phyloP scores from a whole-genome alignment of 2,329 filamentous ascomycete genomes.

The Alternaria ethzedia region DNA sequence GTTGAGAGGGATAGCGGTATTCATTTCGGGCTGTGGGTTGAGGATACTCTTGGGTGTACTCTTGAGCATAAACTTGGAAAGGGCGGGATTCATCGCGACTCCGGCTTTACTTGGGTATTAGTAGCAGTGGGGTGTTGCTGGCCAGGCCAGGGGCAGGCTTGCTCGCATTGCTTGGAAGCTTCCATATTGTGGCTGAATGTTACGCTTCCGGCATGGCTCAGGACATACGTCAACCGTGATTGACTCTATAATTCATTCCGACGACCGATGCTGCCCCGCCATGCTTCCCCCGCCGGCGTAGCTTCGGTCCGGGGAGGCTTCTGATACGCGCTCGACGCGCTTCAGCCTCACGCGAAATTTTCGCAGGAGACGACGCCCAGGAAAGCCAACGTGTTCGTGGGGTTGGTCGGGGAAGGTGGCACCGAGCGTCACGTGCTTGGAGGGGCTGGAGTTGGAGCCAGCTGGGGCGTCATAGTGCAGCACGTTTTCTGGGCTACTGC shows the following conservation, averaged over 20 bases:
- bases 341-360: conserved; percentile 14
- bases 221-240: conserved; percentile 31
- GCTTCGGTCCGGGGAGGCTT: conserved; percentile 23
- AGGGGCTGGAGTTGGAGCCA: background rate
- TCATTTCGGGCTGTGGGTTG: conserved; percentile 48
- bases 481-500: conserved; percentile 19
- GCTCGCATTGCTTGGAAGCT: conserved; percentile 9
- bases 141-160: conserved; percentile 2
- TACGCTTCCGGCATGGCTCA: conserved; percentile 6
- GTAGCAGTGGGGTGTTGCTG: conserved; percentile 15
- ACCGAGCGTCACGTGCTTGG: conserved; percentile 29
- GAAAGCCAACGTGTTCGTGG: conserved; percentile 13
- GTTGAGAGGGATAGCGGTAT: conserved; percentile 49
- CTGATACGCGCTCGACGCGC: conserved; percentile 19
- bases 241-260: conserved; percentile 46
- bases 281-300: conserved; percentile 33
- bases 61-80: conserved; percentile 50
- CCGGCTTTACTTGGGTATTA: conserved; percentile 30
- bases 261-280: conserved; percentile 28
- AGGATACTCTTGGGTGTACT: conserved; percentile 46
- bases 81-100: conserved; percentile 46
- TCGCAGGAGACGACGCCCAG: conserved; percentile 17
- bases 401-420: conserved; percentile 24
- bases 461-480: conserved; percentile 27
- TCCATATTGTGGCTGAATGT: conserved; percentile 9